Conservation (phyloP, 305 asterid genomes). For the Coffea humblotiana region DNA sequence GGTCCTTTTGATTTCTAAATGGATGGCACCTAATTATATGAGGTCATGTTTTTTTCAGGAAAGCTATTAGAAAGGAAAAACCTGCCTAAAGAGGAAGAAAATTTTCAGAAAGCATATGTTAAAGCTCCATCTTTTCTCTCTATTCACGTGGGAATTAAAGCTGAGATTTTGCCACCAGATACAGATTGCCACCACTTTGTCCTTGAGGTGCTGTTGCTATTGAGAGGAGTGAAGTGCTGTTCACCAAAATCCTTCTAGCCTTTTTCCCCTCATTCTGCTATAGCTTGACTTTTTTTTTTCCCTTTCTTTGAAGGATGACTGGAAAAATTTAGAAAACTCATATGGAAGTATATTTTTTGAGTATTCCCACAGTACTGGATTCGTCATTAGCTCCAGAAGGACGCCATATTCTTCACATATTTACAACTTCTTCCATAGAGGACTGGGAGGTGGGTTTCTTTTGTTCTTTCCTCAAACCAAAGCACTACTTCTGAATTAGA, state of each 20-base stretch:
- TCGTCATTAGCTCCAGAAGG: conserved; percentile 93
- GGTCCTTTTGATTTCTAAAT: background rate
- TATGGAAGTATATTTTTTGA: conserved; percentile 96
- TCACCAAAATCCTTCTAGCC: background rate
- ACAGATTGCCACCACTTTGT: conserved; percentile 96
- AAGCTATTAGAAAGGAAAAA: conserved; percentile 79
- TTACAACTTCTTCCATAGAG: conserved; percentile 84
- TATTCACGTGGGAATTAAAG: conserved; percentile 91
- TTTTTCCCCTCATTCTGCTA: conserved; percentile 10
- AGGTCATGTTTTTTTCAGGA: conserved; percentile 39
- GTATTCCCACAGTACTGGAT: conserved; percentile 96
- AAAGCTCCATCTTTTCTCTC: conserved; percentile 98
- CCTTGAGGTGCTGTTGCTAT: conserved; percentile 65
- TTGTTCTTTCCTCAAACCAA: conserved; percentile 14
- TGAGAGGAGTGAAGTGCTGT: conserved; percentile 7
- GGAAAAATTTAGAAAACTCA: conserved; percentile 69
- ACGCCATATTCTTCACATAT: conserved; percentile 90
- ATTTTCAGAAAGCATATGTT: conserved; percentile 80
- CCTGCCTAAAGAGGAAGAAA: conserved; percentile 87
- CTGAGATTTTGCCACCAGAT: conserved; percentile 79
- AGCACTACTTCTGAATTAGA: conserved; percentile 7
- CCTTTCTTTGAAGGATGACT: conserved; percentile 58
- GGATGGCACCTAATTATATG: background rate
- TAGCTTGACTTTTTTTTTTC: conserved; percentile 17
- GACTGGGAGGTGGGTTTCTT: conserved; percentile 80